phyloP scores from a whole-genome alignment of 176 grass and related monocot species.

The Ensete glaucum region DNA sequence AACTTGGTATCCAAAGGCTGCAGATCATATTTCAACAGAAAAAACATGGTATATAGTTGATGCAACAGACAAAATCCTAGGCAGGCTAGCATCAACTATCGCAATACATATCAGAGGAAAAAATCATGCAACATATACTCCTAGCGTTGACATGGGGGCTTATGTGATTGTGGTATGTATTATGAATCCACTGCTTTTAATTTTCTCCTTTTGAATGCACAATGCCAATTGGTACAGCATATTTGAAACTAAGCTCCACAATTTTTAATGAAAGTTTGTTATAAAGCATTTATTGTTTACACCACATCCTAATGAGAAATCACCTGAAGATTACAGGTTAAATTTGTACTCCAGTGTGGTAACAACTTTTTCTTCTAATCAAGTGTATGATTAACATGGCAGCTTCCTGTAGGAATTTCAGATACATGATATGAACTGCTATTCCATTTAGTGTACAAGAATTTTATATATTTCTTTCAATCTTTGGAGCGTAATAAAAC shows the following conservation, averaged over 20 bases:
- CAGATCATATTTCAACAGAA: conserved; percentile 82
- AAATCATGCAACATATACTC: conserved; percentile 88
- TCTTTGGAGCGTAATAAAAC: neutral
- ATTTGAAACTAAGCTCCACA: too few species aligned
- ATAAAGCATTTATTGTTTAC: neutral
- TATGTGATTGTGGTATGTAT: conserved; percentile 93
- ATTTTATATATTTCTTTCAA: neutral
- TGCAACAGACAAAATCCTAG: conserved; percentile 82
- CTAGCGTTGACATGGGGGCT: conserved; percentile 97
- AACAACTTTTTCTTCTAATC: too few species aligned
- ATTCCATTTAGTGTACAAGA: neutral
- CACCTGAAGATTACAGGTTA: neutral
- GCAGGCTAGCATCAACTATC: conserved; percentile 82
- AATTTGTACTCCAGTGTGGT: neutral
- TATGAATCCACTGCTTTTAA: neutral
- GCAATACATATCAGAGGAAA: conserved; percentile 98
- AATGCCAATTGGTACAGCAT: neutral
- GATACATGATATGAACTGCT: neutral
- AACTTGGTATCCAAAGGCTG: conserved; percentile 93
- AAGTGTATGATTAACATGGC: too few species aligned
- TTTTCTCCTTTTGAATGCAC: conserved; percentile 3
- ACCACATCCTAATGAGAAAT: neutral
- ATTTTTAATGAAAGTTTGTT: neutral
- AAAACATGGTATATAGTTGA: conserved; percentile 99
- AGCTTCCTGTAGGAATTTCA: neutral